phyloP scores from a whole-genome alignment of 2,329 filamentous ascomycete genomes.

The Penicillium occitanis region DNA sequence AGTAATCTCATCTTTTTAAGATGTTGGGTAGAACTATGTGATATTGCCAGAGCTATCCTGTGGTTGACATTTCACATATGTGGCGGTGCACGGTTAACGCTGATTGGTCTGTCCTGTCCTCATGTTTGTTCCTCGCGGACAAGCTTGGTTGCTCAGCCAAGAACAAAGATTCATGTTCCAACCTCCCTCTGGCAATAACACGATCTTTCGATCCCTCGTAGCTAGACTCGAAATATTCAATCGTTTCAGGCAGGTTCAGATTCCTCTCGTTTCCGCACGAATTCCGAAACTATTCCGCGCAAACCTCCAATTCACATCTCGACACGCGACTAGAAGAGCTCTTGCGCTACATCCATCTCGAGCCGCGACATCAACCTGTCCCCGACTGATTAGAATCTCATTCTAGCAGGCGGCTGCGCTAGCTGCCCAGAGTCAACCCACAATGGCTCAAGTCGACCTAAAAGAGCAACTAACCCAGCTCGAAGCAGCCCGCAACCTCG shows the following conservation, averaged over 20 bases:
- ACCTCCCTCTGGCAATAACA: neutral
- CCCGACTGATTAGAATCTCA: neutral
- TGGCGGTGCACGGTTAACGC: conserved; percentile 14
- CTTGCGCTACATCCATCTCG: neutral
- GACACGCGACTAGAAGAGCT: conserved; percentile 11
- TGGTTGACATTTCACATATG: neutral
- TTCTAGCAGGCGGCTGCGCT: neutral
- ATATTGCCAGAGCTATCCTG: neutral
- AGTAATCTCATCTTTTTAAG: no score
- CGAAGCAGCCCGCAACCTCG: conserved; percentile 84
- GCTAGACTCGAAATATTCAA: neutral
- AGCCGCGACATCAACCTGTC: neutral
- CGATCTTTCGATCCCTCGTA: neutral
- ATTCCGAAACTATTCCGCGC: neutral
- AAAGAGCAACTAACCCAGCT: conserved; percentile 82
- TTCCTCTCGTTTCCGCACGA: neutral
- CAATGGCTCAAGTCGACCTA: conserved; percentile 61
- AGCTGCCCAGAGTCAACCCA: conserved; percentile 23
- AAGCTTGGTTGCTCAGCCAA: conserved; percentile 17
- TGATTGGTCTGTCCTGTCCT: conserved; percentile 1
- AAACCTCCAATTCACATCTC: neutral
- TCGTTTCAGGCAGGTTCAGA: neutral
- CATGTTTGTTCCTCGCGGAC: conserved; percentile 2
- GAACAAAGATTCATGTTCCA: neutral
- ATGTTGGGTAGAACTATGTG: no score